Base-by-base conservation (phyloP, 768 basidiomycete genomes). In the Leccinum broughii region DNA sequence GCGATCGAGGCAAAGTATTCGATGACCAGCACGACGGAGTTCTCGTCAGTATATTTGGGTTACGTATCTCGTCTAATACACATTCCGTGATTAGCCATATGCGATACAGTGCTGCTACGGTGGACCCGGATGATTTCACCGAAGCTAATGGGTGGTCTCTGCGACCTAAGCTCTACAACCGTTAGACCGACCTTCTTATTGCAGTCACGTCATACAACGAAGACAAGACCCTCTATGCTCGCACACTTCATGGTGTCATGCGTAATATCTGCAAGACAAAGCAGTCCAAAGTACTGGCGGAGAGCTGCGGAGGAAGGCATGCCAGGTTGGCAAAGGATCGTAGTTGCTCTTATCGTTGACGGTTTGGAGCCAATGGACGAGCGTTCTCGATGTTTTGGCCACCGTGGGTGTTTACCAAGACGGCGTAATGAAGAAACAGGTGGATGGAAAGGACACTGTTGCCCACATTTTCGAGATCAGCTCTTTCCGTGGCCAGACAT, bases 251-350 rank as follows among this genome's bases (percentile, higher is more conserved):
- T 70, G 92, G 92, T 63, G 89, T 98, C 68, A 97, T 98, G 95
- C 75, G 96, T 63, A 98, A 99, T 75, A 98, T 98, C 66, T 95
- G 94, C 84, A 94, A 90, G 77, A 95, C 93, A 46, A 95, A 95
- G 74, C 90, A 91, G 69, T 93, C 26, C 90, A 63, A 94, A 94
- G 73, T 96, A 90, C 76, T 94, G 94, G 92, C 83, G 88, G 49
- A 82, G 85, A 60, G 83, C 82, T 55, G 88, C 92, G 10, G 91
- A 93, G 73, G 91, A 93, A 70, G 92, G 92, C 50, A 81, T 83
- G 56, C 91, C 92, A 41, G 87, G 81, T 10, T 98, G 95, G 95
- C 92, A 97, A 72, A 88, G 84, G 71, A 95, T 98, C 66, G 86
- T 86, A 4, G 93, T 96, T 24, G 90, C 91, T 46, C 84, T 96